Evolutionary conservation across 192 early-diverging fungal genomes (phyloP).

Genomic region (Backusella parvicylindrica): DNA sequence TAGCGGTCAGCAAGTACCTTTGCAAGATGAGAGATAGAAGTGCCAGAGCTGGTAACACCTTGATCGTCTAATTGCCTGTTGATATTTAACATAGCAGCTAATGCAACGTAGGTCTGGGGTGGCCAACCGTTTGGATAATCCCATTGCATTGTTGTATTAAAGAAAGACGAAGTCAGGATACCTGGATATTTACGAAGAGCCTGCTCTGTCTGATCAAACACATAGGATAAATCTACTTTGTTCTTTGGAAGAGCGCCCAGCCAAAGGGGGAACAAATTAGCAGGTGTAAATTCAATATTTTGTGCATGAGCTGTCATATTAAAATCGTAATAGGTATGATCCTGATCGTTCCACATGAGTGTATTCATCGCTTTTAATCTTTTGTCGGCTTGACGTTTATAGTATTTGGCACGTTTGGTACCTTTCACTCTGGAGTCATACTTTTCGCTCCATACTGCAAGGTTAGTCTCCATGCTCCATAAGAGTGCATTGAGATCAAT

Average conservation of each 20-base stretch:
- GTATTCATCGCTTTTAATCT: slow-evolving; percentile 46
- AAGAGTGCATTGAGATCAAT: slow-evolving; percentile 71
- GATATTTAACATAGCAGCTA: slow-evolving; percentile 43
- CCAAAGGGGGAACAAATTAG: slow-evolving; percentile 66
- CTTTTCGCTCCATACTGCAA: slow-evolving; percentile 29
- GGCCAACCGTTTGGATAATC: slow-evolving; percentile 73
- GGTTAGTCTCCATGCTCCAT: slow-evolving; percentile 49
- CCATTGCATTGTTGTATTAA: slow-evolving; percentile 66
- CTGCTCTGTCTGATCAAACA: slow-evolving; percentile 38
- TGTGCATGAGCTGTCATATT: slow-evolving; percentile 36
- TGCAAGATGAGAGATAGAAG: background rate
- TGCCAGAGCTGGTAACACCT: background rate
- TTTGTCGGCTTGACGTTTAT: slow-evolving; percentile 30
- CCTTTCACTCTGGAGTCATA: background rate
- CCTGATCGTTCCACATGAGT: slow-evolving; percentile 49
- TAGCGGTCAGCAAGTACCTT: slow-evolving; percentile 45
- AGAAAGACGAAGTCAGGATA: slow-evolving; percentile 57
- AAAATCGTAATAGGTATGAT: slow-evolving; percentile 53
- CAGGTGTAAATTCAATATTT: slow-evolving; percentile 41
- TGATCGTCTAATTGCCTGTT: slow-evolving; percentile 3
- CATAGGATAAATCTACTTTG: slow-evolving; percentile 17
- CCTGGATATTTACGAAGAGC: slow-evolving; percentile 48
- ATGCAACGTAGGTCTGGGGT: slow-evolving; percentile 54
- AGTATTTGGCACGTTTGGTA: slow-evolving; percentile 6
- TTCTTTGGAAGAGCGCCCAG: slow-evolving; percentile 5